phyloP scores from a whole-genome alignment of 306 rosid species.

The Geum urbanum region DNA sequence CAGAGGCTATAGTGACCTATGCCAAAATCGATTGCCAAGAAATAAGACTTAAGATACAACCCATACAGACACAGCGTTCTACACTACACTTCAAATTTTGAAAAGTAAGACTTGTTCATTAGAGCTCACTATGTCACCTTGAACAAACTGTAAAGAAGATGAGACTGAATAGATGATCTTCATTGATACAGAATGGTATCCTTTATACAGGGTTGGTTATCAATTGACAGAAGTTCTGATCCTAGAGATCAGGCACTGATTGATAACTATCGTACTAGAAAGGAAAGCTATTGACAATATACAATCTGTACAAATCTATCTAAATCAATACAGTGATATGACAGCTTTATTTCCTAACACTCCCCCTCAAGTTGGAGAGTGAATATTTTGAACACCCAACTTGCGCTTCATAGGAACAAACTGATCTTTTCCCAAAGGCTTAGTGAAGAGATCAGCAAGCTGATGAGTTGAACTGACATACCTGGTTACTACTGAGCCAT shows the following conservation, averaged over 20 bases:
- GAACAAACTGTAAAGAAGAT: no score
- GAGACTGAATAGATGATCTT: no score
- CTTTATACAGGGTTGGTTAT: no score
- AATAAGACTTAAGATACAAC: background rate
- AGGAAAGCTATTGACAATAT: no score
- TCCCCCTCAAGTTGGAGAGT: background rate
- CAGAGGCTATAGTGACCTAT: background rate
- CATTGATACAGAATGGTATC: no score
- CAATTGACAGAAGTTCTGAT: no score
- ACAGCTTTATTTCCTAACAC: no score
- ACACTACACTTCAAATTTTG: background rate
- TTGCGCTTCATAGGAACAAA: background rate
- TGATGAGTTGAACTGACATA: background rate
- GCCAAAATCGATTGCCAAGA: background rate
- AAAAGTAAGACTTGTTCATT: background rate
- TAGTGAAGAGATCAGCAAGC: background rate
- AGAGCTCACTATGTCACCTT: background rate
- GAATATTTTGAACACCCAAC: background rate
- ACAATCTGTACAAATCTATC: no score
- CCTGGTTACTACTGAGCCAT: background rate
- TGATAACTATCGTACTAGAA: no score
- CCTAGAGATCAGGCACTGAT: no score
- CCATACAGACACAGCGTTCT: conserved; percentile 1
- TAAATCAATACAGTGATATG: no score
- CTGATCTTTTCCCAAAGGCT: background rate